Conservation (phyloP, 192 early-diverging fungal species). For the Geranomyces variabilis region DNA sequence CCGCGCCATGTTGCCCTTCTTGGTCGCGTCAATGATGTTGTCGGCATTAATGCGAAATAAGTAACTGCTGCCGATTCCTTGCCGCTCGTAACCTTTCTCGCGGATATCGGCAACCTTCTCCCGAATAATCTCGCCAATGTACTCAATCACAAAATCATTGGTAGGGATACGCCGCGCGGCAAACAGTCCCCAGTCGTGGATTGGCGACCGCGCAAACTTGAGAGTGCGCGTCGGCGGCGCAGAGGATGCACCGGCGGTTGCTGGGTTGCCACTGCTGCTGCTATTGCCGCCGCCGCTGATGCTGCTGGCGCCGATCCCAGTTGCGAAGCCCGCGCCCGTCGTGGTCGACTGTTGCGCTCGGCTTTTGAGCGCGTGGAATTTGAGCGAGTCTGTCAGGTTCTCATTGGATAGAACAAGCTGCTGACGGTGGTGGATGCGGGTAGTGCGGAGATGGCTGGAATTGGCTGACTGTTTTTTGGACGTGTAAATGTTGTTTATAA, state of each 20-base stretch:
- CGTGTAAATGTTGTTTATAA: constrained; percentile 35
- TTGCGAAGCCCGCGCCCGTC: background rate
- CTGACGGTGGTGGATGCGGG: constrained; percentile 42
- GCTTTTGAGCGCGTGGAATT: constrained; percentile 91
- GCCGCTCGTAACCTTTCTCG: constrained; percentile 90
- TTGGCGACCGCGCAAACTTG: constrained; percentile 87
- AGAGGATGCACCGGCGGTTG: too few relatives aligned
- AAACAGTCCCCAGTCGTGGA: constrained; percentile 99
- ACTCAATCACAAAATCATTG: constrained; percentile 97
- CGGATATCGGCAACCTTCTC: constrained; percentile 92
- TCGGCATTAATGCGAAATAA: constrained; percentile 96
- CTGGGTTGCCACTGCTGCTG: background rate
- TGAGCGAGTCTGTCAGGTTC: constrained; percentile 66
- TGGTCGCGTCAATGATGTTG: constrained; percentile 95
- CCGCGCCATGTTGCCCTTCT: constrained; percentile 94
- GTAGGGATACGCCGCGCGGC: constrained; percentile 91
- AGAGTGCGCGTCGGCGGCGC: constrained; percentile 65
- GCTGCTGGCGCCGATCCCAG: background rate
- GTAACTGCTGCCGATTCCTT: constrained; percentile 91
- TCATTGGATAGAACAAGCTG: constrained; percentile 28
- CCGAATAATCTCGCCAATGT: constrained; percentile 95
- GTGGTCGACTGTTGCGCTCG: constrained; percentile 40
- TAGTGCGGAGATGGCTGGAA: constrained; percentile 32
- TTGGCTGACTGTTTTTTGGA: constrained; percentile 12
- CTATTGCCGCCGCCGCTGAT: constrained; percentile 23